Percentiles rank a stretch among this genome's conserved stretches.
Evolutionary conservation across 768 basidiomycete species (phyloP).

Genomic region (Leccinum rimulosum): DNA sequence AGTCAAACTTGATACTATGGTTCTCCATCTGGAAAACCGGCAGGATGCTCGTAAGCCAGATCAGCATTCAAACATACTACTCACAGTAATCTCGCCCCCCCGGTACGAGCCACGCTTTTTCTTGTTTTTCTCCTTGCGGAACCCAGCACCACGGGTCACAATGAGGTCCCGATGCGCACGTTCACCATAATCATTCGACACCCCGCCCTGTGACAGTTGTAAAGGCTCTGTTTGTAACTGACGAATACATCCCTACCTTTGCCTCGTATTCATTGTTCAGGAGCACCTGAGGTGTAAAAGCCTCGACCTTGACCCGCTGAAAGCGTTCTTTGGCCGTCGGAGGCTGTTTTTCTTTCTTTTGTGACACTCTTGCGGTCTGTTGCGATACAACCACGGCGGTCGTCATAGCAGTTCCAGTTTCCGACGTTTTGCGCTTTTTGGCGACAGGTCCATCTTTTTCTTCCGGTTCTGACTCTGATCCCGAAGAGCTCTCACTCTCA

Average conservation of each 20-base stretch:
- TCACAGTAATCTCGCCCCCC: conserved; percentile 92
- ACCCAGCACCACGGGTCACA: conserved; percentile 90
- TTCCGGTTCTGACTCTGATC: not conserved
- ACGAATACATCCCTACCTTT: conserved; percentile 50
- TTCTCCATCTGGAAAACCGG: conserved; percentile 56
- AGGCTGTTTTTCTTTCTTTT: conserved; percentile 21
- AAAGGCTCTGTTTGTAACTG: not conserved
- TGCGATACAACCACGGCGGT: conserved; percentile 38
- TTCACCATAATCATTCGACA: conserved; percentile 80
- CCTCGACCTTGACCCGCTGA: conserved; percentile 70
- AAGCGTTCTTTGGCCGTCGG: conserved; percentile 65
- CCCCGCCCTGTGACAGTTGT: conserved; percentile 49
- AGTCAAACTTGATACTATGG: conserved; percentile 84
- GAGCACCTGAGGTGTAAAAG: conserved; percentile 39
- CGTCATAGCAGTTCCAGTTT: conserved; percentile 46
- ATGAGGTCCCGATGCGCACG: conserved; percentile 84
- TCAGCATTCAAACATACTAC: conserved; percentile 19
- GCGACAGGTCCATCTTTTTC: conserved; percentile 32
- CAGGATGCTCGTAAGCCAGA: conserved; percentile 1
- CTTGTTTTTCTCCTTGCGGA: conserved; percentile 99
- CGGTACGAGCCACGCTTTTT: conserved; percentile 95
- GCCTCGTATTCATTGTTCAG: conserved; percentile 78
- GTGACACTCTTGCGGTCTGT: not conserved
- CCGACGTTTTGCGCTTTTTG: conserved; percentile 63
- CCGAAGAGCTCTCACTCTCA: conserved; percentile 1